These are phyloP conservation scores for Blastocystis sp. DNA, from an alignment of 352 stramenopile genomes.

Conservation along the genomic window DNA sequence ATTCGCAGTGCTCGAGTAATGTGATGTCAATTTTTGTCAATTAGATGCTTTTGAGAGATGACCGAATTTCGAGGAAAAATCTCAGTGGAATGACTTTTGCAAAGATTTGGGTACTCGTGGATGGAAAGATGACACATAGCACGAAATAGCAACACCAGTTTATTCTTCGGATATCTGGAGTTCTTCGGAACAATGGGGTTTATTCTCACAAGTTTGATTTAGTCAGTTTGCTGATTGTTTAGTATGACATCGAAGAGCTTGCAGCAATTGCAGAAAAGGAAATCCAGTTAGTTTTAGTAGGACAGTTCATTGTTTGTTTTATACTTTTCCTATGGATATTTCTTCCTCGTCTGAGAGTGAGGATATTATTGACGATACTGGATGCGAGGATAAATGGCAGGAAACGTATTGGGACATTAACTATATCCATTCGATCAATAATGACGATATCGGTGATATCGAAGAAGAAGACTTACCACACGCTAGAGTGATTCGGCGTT, in stretches of 20 bases:
- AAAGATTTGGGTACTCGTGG: slow-evolving; percentile 30
- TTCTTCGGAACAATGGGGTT: slow-evolving; percentile 8
- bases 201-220: neutral
- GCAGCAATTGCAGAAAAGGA: neutral
- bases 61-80: neutral
- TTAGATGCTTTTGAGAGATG: slow-evolving; percentile 48
- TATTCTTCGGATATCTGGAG: slow-evolving; percentile 32
- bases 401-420: slow-evolving; percentile 47
- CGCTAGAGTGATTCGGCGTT: neutral
- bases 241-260: slow-evolving; percentile 49
- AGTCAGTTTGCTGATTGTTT: neutral
- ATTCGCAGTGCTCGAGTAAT: neutral
- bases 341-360: neutral
- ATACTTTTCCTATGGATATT: neutral
- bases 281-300: neutral
- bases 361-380: slow-evolving; percentile 41
- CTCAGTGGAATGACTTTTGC: slow-evolving; percentile 4
- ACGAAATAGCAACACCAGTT: neutral
- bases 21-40: neutral
- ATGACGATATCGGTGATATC: neutral
- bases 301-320: neutral
- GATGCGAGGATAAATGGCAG: slow-evolving; percentile 9
- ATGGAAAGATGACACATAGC: neutral
- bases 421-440: slow-evolving; percentile 13
- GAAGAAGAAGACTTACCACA: neutral